Evolutionary conservation across 345 rosid species (phyloP).

Genomic region (Salix koriyanagi): DNA sequence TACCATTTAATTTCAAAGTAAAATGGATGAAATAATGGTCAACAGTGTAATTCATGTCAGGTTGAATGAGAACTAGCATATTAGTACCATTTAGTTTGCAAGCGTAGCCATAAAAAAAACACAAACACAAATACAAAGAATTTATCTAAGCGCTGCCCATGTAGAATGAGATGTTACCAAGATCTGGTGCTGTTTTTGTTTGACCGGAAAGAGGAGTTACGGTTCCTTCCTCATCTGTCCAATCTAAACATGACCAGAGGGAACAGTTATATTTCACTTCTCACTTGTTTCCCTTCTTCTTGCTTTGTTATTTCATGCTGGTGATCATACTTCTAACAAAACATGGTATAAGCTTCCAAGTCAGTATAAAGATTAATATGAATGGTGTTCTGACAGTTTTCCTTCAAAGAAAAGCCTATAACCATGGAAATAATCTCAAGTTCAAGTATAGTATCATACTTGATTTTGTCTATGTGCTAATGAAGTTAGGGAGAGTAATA

Average conservation of each 20-base stretch:
- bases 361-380: too few relatives aligned
- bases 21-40: background rate
- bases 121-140: background rate
- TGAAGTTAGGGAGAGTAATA: background rate
- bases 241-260: background rate
- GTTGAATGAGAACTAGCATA: background rate
- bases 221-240: background rate
- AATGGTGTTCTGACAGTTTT: too few relatives aligned
- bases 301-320: too few relatives aligned
- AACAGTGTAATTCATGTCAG: background rate
- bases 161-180: background rate
- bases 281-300: too few relatives aligned
- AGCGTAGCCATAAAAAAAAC: background rate
- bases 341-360: too few relatives aligned
- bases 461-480: background rate
- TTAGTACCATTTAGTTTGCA: background rate
- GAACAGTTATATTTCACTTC: background rate
- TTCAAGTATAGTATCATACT: background rate
- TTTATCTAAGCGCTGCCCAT: background rate
- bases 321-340: too few relatives aligned
- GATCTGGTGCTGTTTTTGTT: background rate
- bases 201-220: background rate
- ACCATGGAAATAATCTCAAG: too few relatives aligned
- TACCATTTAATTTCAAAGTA: background rate
- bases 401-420: too few relatives aligned